Conservation (phyloP, 768 basidiomycete genomes). For the Kwoniella bestiolae region DNA sequence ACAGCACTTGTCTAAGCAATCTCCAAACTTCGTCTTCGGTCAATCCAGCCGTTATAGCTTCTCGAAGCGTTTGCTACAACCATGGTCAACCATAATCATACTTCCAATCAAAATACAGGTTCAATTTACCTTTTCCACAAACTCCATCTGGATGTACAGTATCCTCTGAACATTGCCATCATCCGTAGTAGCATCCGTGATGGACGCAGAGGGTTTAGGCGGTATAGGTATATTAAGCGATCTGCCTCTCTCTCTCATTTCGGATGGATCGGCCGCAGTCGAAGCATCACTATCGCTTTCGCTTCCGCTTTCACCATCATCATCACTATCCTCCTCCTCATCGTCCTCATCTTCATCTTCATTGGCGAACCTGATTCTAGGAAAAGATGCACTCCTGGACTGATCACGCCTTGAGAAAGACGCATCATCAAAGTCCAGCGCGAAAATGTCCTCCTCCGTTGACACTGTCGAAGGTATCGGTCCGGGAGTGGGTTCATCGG, state of each 20-base stretch:
- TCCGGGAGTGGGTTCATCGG: constrained; percentile 15
- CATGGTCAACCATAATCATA: not conserved
- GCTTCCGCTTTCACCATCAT: constrained; percentile 25
- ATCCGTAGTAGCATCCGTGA: constrained; percentile 41
- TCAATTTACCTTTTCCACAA: constrained; percentile 49
- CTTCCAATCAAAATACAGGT: not conserved
- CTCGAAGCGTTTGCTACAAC: constrained; percentile 83
- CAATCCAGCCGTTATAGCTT: constrained; percentile 72
- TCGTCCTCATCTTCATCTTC: constrained; percentile 58
- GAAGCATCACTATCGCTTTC: constrained; percentile 21
- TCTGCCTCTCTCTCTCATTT: constrained; percentile 22
- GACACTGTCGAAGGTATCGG: constrained; percentile 9
- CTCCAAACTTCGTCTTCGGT: constrained; percentile 86
- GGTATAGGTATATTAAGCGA: constrained; percentile 7
- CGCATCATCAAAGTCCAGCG: constrained; percentile 68
- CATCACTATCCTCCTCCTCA: constrained; percentile 47
- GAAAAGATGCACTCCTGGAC: constrained; percentile 67
- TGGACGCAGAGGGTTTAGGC: constrained; percentile 30
- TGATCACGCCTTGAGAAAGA: constrained; percentile 55
- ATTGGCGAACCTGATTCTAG: constrained; percentile 78
- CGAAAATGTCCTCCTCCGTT: constrained; percentile 64
- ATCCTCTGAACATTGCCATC: constrained; percentile 60
- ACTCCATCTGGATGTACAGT: constrained; percentile 90
- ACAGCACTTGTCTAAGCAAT: constrained; percentile 84
- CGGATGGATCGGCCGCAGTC: constrained; percentile 33